phyloP scores from a whole-genome alignment of 768 basidiomycete genomes.

The Trametes coccinea region DNA sequence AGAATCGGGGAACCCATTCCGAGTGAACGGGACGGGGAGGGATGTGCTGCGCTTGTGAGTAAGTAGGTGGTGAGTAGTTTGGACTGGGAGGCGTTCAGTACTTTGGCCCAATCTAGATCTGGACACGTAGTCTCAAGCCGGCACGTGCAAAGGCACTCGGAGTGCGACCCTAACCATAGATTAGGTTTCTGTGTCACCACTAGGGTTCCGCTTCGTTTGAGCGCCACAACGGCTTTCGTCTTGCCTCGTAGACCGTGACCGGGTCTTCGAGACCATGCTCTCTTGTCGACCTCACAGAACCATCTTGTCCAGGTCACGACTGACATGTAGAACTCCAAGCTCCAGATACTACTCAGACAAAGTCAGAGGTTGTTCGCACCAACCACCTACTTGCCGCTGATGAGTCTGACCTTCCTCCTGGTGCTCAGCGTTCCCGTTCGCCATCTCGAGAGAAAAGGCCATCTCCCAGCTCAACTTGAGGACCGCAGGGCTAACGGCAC shows the following conservation, averaged over 20 bases:
- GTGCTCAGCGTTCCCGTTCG: constrained; percentile 52
- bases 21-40: constrained; percentile 8
- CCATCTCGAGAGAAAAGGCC: constrained; percentile 39
- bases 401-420: constrained; percentile 14
- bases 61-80: too few relatives aligned
- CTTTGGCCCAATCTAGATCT: constrained; percentile 3
- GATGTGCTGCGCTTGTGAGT: too few relatives aligned
- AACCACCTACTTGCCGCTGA: neutral
- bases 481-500: constrained; percentile 29
- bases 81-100: neutral
- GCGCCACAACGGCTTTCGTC: neutral
- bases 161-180: constrained; percentile 2
- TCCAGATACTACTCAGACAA: constrained; percentile 33
- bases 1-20: constrained; percentile 31
- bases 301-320: too few relatives aligned
- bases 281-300: neutral
- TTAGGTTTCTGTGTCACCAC: neutral
- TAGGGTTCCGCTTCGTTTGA: neutral
- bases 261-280: neutral
- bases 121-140: constrained; percentile 15
- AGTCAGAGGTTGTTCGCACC: constrained; percentile 40
- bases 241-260: neutral
- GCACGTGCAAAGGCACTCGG: constrained; percentile 1
- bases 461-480: constrained; percentile 24
- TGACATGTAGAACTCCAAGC: neutral